phyloP scores from a whole-genome alignment of 2,329 filamentous ascomycete genomes.

The Nemania bipapillata region DNA sequence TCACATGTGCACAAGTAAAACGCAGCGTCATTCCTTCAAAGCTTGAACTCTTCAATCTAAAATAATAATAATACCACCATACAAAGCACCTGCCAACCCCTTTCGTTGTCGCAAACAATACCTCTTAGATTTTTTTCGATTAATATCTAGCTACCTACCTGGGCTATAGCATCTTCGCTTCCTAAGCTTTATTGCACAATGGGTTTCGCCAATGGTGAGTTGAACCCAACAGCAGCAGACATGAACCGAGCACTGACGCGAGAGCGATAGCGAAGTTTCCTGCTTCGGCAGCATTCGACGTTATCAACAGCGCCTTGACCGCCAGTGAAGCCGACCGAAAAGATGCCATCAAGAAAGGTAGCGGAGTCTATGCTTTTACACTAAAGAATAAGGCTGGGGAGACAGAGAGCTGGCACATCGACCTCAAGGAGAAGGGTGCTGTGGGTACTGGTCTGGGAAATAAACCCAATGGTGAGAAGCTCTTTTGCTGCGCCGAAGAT shows the following conservation, averaged over 20 bases:
- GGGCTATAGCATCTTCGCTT: conserved; percentile 10
- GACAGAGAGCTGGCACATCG: conserved; percentile 90
- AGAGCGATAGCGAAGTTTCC: conserved; percentile 77
- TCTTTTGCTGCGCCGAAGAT: conserved; percentile 1
- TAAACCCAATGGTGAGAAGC: conserved; percentile 81
- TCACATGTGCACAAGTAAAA: conserved; percentile 47
- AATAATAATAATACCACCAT: conserved; percentile 20
- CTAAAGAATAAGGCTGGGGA: conserved; percentile 87
- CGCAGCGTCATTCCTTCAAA: conserved; percentile 44
- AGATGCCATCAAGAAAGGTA: conserved; percentile 88
- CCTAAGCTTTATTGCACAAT: conserved; percentile 58
- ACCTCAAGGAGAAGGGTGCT: conserved; percentile 88
- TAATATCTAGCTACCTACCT: not conserved
- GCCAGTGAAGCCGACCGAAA: conserved; percentile 76
- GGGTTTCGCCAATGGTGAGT: conserved; percentile 78
- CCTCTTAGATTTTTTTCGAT: conserved; percentile 11
- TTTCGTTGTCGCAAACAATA: conserved; percentile 6
- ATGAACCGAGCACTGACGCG: conserved; percentile 20
- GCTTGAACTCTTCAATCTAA: conserved; percentile 40
- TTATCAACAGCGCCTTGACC: conserved; percentile 78
- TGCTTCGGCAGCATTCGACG: conserved; percentile 89
- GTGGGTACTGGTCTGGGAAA: conserved; percentile 81
- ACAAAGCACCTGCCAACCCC: conserved; percentile 37
- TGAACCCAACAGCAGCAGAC: conserved; percentile 12
- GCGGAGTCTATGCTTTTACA: conserved; percentile 88